Conservation (phyloP, 768 basidiomycete genomes). For the Tulasnella sp. region DNA sequence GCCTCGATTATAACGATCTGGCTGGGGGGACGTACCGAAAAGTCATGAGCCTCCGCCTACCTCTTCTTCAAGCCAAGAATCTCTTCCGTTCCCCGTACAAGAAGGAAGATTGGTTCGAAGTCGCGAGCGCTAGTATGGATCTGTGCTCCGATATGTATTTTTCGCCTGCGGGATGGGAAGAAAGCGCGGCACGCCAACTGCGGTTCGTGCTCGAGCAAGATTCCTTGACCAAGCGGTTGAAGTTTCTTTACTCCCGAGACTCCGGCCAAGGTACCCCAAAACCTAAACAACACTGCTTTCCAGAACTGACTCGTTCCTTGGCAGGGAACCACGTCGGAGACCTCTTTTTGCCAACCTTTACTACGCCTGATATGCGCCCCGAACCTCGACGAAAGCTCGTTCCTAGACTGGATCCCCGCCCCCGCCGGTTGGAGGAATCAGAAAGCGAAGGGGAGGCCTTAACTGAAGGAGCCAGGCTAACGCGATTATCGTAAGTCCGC, state of each 20-base stretch:
- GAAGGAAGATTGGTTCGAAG: conserved; percentile 54
- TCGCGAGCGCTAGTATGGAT: conserved; percentile 47
- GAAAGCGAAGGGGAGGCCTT: conserved; percentile 6
- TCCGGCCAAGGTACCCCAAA: neutral
- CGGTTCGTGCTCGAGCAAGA: conserved; percentile 69
- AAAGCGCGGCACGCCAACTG: conserved; percentile 46
- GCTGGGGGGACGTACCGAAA: conserved; percentile 61
- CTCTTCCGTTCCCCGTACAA: conserved; percentile 34
- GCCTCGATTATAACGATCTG: conserved; percentile 65
- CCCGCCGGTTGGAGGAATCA: neutral
- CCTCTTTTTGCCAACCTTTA: neutral
- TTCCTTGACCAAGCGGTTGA: conserved; percentile 52
- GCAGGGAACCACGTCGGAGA: neutral
- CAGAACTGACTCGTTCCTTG: neutral
- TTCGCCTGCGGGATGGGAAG: conserved; percentile 50
- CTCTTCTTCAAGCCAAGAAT: conserved; percentile 42
- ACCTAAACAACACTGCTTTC: neutral
- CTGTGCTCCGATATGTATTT: conserved; percentile 60
- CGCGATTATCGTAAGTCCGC: neutral
- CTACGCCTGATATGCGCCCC: neutral
- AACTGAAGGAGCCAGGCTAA: neutral
- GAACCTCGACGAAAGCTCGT: neutral
- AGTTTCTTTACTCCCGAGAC: conserved; percentile 36
- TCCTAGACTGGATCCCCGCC: neutral
- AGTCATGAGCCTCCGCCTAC: conserved; percentile 52